Percentiles rank a stretch among this genome's conserved stretches.
Conservation (phyloP, 2,329 filamentous ascomycete genomes). For the Penicillium concentricum region DNA sequence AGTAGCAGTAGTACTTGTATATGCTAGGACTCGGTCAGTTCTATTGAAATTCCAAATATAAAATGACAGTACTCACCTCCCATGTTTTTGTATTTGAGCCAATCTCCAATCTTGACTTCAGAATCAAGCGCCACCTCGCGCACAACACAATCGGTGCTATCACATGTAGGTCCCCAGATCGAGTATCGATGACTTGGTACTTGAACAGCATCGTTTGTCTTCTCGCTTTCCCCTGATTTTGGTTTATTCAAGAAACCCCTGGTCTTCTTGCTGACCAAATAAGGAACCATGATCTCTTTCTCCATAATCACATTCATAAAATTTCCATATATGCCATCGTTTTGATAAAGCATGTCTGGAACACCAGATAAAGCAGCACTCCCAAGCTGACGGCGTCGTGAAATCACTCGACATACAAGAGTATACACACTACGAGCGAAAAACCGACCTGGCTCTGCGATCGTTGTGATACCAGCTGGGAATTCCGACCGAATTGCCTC, state of each 20-base stretch:
- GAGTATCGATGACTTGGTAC: constrained; percentile 18
- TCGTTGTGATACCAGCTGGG: constrained; percentile 11
- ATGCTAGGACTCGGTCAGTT: neutral
- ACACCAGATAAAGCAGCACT: neutral
- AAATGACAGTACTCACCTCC: constrained; percentile 21
- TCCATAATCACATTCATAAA: constrained; percentile 22
- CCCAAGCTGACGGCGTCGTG: constrained; percentile 16
- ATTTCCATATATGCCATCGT: constrained; percentile 30
- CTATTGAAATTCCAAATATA: neutral
- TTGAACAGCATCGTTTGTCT: neutral
- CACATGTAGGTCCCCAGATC: constrained; percentile 32
- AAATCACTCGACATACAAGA: constrained; percentile 22
- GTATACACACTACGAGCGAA: constrained; percentile 25
- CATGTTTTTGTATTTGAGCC: constrained; percentile 30
- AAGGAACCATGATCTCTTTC: constrained; percentile 11
- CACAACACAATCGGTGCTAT: constrained; percentile 27
- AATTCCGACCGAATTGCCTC: constrained; percentile 10
- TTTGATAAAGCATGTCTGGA: constrained; percentile 30
- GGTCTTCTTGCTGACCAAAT: constrained; percentile 4
- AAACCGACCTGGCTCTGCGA: constrained; percentile 29
- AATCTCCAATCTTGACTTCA: constrained; percentile 26
- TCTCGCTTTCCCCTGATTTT: neutral
- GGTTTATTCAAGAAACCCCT: neutral
- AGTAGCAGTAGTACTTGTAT: constrained; percentile 16
- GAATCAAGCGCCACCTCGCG: constrained; percentile 10